Evolutionary conservation across 768 basidiomycete species (phyloP), one percentile per base, ranked within the genome.

Genomic region (Tylopilus balloui): DNA sequence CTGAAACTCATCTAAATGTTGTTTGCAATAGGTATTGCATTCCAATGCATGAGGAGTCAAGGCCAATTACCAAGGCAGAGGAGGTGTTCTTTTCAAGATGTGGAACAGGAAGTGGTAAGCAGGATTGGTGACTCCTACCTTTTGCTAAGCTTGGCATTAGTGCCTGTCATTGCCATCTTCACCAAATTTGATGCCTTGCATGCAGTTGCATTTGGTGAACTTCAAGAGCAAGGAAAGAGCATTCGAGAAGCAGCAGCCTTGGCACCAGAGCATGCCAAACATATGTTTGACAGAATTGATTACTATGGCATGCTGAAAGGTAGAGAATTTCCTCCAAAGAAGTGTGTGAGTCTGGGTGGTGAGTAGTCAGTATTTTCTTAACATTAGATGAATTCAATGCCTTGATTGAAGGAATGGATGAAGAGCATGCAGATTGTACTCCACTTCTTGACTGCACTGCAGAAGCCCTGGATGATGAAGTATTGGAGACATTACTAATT

Each of bases 161-260:
- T 73, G 19, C 72, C 72, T 5, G 65, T 73, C 2, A 58, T 74
- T n/a, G n/a, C 62, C 0, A 39, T 74, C 25, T 71, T 74, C 52
- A 73, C 69, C 1, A 73, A 73, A 44, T 65, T 66, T 34, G 72
- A 73, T 50, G 64, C 56, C 20, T 42, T 70, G 9, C 44, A 62
- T 34, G 32, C n/a, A 28, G 42, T 54, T 39, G 60, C 61, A 43
- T 65, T 53, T 31, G 31, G 53, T 12, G 9, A 44, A 23, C 48
- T 61, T 3, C 9, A 14, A 42, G 35, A 32, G 43, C n/a, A 39
- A 57, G 12, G 58, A 51, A 20, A 11, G 52, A 37, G 50, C 25
- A 12, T n/a, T 21, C 15, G 17, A 15, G 41, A 49, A 23, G 48
- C 48, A 27, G 1, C 8, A n/a, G n/a, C n/a, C n/a, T n/a, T n/a